Evolutionary conservation across 192 early-diverging fungal genomes (phyloP).

Genomic region (Backusella australiensis): DNA sequence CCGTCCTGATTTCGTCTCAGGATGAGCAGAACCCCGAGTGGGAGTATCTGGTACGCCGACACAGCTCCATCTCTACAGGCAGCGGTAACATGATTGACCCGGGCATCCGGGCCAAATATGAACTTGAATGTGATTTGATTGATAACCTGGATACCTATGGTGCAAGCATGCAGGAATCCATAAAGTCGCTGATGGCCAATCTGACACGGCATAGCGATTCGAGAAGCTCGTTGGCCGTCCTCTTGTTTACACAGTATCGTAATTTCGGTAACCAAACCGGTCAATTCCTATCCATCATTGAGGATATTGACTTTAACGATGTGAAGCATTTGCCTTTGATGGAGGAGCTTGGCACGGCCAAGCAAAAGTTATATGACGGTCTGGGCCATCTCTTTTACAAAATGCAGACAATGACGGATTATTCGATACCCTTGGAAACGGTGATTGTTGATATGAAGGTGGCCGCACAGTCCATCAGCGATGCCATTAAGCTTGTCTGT

Average conservation of each 20-base stretch:
- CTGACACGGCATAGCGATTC: background rate
- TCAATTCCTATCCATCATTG: constrained; percentile 16
- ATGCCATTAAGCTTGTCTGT: constrained; percentile 16
- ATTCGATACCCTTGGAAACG: background rate
- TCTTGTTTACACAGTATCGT: constrained; percentile 21
- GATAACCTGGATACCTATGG: constrained; percentile 23
- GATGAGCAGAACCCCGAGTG: background rate
- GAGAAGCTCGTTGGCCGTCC: background rate
- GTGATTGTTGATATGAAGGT: background rate
- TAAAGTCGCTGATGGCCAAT: background rate
- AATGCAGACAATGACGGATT: constrained; percentile 22
- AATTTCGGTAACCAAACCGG: constrained; percentile 15
- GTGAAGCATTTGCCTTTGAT: background rate
- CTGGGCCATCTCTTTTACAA: constrained; percentile 24
- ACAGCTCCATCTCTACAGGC: background rate
- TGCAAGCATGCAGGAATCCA: constrained; percentile 26
- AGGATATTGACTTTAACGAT: constrained; percentile 14
- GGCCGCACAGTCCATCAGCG: background rate
- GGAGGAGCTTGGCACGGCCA: background rate
- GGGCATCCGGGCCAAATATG: constrained; percentile 11
- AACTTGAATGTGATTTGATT: constrained; percentile 19
- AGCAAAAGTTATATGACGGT: background rate
- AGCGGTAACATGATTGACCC: background rate
- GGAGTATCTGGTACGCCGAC: background rate
- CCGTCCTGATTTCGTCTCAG: background rate